Evolutionary conservation across 2,329 filamentous ascomycete species (phyloP).

Genomic region (Scedosporium dehoogii): DNA sequence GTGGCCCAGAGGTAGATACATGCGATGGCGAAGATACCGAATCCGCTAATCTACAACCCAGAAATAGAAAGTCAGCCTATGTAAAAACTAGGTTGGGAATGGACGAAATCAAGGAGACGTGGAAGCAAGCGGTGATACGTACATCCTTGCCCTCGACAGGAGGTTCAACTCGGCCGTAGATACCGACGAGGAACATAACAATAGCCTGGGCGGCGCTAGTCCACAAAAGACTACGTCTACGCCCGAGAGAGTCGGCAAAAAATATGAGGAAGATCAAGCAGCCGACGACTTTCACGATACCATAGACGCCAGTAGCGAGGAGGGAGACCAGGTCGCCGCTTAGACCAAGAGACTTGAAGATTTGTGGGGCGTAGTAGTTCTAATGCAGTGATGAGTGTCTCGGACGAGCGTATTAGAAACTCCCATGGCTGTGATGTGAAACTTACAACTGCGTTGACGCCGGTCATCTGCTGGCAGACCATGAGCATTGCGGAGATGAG

Average conservation of each 20-base stretch:
- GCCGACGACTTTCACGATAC: conserved; percentile 57
- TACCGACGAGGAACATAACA: conserved; percentile 61
- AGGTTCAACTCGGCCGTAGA: conserved; percentile 55
- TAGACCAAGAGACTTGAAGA: conserved; percentile 58
- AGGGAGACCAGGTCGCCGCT: conserved; percentile 44
- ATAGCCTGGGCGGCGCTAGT: conserved; percentile 52
- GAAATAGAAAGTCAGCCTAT: not conserved
- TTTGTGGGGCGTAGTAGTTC: conserved; percentile 61
- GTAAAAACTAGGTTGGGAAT: not conserved
- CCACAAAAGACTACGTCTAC: conserved; percentile 50
- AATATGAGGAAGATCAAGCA: conserved; percentile 57
- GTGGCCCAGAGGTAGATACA: conserved; percentile 64
- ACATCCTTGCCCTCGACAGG: conserved; percentile 40
- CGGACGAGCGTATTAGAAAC: not conserved
- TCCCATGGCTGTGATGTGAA: not conserved
- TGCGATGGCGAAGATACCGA: conserved; percentile 60
- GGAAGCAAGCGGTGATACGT: conserved; percentile 10
- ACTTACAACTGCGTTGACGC: conserved; percentile 36
- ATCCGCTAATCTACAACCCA: conserved; percentile 39
- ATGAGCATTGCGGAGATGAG: conserved; percentile 50
- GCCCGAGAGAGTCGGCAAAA: conserved; percentile 59
- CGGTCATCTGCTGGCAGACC: conserved; percentile 67
- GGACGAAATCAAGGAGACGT: not conserved
- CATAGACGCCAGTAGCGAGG: conserved; percentile 66
- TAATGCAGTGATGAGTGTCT: conserved; percentile 27